Evolutionary conservation across 2,329 filamentous ascomycete species (phyloP).

Genomic region (Hypoxylon sp.): DNA sequence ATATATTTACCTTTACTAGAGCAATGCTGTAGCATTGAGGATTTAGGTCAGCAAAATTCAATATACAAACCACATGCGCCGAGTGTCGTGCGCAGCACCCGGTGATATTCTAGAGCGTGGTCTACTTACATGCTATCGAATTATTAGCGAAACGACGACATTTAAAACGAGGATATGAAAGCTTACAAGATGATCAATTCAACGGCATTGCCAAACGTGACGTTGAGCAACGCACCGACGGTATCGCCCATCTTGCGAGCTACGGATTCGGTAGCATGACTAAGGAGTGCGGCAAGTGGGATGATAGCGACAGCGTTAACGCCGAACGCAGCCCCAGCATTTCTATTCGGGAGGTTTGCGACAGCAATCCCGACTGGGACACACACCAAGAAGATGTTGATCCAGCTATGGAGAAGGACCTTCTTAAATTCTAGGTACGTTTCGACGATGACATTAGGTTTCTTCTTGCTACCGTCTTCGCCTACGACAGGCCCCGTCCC

Average conservation of each 20-base stretch:
- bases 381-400: slow-evolving; percentile 83
- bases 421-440: slow-evolving; percentile 68
- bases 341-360: slow-evolving; percentile 66
- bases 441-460: slow-evolving; percentile 54
- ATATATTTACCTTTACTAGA: slow-evolving; percentile 72
- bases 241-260: slow-evolving; percentile 80
- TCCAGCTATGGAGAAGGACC: slow-evolving; percentile 79
- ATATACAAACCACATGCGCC: neutral
- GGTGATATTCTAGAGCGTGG: neutral
- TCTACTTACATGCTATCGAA: slow-evolving; percentile 48
- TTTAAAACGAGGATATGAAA: slow-evolving; percentile 4
- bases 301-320: slow-evolving; percentile 84
- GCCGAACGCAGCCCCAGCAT: slow-evolving; percentile 76
- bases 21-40: slow-evolving; percentile 73
- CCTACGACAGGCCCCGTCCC: slow-evolving; percentile 71
- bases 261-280: slow-evolving; percentile 82
- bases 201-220: slow-evolving; percentile 84
- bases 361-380: slow-evolving; percentile 83
- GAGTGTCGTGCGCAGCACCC: neutral
- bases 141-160: slow-evolving; percentile 39
- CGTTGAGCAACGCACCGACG: slow-evolving; percentile 79
- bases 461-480: slow-evolving; percentile 50
- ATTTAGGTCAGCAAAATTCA: slow-evolving; percentile 54
- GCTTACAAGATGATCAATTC: slow-evolving; percentile 82
- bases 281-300: slow-evolving; percentile 79